Evolutionary conservation across 768 basidiomycete genomes (phyloP), one percentile per base, ranked within the genome.

Genomic region (Solioccasus polychromus): DNA sequence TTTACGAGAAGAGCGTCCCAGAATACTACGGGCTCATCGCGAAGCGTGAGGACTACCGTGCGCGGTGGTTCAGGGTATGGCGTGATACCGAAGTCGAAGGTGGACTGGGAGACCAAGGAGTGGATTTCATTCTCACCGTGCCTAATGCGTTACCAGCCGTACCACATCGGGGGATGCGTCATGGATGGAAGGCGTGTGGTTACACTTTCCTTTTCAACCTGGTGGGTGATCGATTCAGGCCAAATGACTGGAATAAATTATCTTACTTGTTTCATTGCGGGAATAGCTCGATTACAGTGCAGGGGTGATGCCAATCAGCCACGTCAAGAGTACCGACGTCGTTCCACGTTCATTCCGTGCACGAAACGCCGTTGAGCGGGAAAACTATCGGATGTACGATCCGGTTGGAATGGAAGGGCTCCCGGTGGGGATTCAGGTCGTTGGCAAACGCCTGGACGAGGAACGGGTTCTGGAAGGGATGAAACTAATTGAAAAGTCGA

Each of bases 131-230:
- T 18, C 61, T 83, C 42, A 83, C 76, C 2, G 82, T 80, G 6
- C 80, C 79, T 11, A 76, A 79, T 52, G 71, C 80, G n/a, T 64
- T 79, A 34, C 80, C 84, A 2, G 84, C 83, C 0, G 63, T 82
- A 18, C 72, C 75, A 35, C 72, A 80, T 41, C 71, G 74, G 2
- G 72, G 72, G 3, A 76, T 73, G 53, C 73, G 74, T 48, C 74
- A 75, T n/a, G 75, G 76, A 14, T 69, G 80, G 54, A 73, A 77
- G 64, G 78, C 79, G 35, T 78, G 78, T 8, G 77, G 76, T 7
- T 85, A 83, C 57, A 80, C 83, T 0, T 78, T 80, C 55, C 54
- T 88, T 25, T 88, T 83, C 66, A 88, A 82, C 48, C 52, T 87
- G 55, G 84, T 83, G 35, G 43, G 75, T 58, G 10, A 29, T 3